Conservation (phyloP, 2,329 filamentous ascomycete species). For the Colletotrichum sp. region DNA sequence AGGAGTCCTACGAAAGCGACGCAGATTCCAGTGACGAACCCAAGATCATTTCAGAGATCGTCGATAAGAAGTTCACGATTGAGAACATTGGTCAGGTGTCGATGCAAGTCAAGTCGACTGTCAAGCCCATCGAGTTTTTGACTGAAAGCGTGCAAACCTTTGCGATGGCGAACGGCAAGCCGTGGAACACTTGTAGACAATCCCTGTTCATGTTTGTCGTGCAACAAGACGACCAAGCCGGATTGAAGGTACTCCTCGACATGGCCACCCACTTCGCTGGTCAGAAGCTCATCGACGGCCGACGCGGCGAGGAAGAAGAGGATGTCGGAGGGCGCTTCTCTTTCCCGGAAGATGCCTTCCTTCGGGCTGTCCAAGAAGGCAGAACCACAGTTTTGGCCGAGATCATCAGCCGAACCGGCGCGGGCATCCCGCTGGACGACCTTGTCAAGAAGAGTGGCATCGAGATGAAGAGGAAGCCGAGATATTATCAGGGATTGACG, state of each 20-base stretch:
- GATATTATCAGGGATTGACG: conserved; percentile 77
- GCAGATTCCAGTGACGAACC: conserved; percentile 42
- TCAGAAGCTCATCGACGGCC: conserved; percentile 31
- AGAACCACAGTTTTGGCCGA: conserved; percentile 63
- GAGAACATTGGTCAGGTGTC: conserved; percentile 76
- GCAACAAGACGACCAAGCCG: conserved; percentile 53
- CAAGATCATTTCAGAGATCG: conserved; percentile 55
- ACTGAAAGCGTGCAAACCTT: conserved; percentile 40
- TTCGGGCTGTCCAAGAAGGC: conserved; percentile 48
- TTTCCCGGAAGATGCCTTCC: conserved; percentile 47
- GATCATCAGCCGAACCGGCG: conserved; percentile 70
- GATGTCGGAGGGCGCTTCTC: conserved; percentile 36
- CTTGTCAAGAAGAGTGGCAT: conserved; percentile 71
- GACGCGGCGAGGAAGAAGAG: conserved; percentile 36
- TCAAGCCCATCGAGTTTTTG: conserved; percentile 61
- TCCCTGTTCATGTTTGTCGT: conserved; percentile 52
- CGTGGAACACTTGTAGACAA: conserved; percentile 21
- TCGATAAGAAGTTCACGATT: conserved; percentile 75
- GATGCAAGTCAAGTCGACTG: conserved; percentile 69
- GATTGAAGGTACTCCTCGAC: conserved; percentile 64
- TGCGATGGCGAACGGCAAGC: conserved; percentile 32
- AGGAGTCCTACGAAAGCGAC: conserved; percentile 33
- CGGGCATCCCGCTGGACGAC: conserved; percentile 71
- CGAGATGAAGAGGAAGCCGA: conserved; percentile 67
- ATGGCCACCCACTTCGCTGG: conserved; percentile 50